A percentile compares a stretch with the other conserved stretches of the same genome.
Conservation (phyloP, 2,329 filamentous ascomycete genomes). For the Paraconiothyrium brasiliense region DNA sequence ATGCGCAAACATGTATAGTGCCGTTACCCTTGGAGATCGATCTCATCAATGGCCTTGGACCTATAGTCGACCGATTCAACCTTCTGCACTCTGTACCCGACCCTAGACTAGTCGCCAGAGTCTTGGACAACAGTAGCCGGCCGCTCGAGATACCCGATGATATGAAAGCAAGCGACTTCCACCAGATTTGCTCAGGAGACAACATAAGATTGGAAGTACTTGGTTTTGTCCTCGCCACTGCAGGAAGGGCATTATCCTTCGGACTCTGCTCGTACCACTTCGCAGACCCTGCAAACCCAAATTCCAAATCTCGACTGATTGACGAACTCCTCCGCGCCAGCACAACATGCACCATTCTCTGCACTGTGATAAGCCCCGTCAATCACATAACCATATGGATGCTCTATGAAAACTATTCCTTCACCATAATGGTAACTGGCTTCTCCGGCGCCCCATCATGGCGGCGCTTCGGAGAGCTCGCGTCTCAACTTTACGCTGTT, state of each 20-base stretch:
- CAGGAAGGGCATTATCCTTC: conserved; percentile 45
- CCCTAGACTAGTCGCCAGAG: conserved; percentile 33
- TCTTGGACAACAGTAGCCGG: conserved; percentile 40
- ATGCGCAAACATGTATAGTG: conserved; percentile 47
- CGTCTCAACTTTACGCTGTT: conserved; percentile 42
- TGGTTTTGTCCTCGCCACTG: conserved; percentile 49
- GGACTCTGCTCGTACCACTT: conserved; percentile 33
- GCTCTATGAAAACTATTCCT: conserved; percentile 47
- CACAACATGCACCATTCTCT: conserved; percentile 50
- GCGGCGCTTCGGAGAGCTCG: conserved; percentile 43
- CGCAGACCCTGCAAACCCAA: conserved; percentile 28
- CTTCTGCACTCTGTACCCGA: conserved; percentile 35
- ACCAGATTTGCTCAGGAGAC: conserved; percentile 49
- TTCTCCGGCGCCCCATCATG: conserved; percentile 43
- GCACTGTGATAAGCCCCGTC: conserved; percentile 48
- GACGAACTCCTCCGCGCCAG: conserved; percentile 47
- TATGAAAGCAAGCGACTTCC: conserved; percentile 46
- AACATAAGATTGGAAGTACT: conserved; percentile 52
- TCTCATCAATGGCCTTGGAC: conserved; percentile 40
- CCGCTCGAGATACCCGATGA: conserved; percentile 37
- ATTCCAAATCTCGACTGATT: conserved; percentile 31
- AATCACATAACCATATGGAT: conserved; percentile 52
- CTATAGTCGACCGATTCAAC: conserved; percentile 44
- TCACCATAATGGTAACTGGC: conserved; percentile 49
- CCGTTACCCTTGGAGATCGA: conserved; percentile 48